phyloP scores from a whole-genome alignment of 2,329 filamentous ascomycete genomes.

The Neofusicoccum umdonicola region DNA sequence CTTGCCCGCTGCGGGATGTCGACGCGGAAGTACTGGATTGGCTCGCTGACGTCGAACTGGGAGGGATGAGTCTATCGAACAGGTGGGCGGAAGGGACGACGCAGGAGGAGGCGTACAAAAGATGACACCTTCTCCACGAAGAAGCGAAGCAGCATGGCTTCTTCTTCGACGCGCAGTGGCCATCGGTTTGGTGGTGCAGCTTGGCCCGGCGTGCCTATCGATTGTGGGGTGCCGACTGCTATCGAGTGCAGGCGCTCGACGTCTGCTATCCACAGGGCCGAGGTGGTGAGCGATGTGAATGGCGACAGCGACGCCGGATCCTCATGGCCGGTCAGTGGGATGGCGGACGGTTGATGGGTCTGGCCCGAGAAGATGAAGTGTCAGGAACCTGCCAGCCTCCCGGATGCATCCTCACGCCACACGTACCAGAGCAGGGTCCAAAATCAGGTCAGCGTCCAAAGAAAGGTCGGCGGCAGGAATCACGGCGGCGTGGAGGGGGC shows the following conservation, averaged over 20 bases:
- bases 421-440: not conserved
- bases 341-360: not conserved
- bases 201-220: slow-evolving; percentile 24
- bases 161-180: slow-evolving; percentile 36
- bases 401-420: not conserved
- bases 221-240: not conserved
- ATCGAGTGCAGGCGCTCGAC: slow-evolving; percentile 21
- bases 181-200: slow-evolving; percentile 32
- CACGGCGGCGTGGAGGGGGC: slow-evolving; percentile 17
- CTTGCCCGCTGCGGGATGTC: slow-evolving; percentile 37
- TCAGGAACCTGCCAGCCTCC: not conserved
- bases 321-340: not conserved
- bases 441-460: not conserved
- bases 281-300: not conserved
- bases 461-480: not conserved
- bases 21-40: slow-evolving; percentile 31
- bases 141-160: slow-evolving; percentile 36
- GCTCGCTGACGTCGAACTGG: slow-evolving; percentile 38
- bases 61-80: not conserved
- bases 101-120: slow-evolving; percentile 27
- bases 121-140: slow-evolving; percentile 37
- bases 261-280: not conserved
- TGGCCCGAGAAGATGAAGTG: not conserved
- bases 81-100: slow-evolving; percentile 4
- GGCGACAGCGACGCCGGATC: not conserved